Base-by-base conservation (phyloP, 2,329 filamentous ascomycete genomes). In the Furcasterigmium furcatum region DNA sequence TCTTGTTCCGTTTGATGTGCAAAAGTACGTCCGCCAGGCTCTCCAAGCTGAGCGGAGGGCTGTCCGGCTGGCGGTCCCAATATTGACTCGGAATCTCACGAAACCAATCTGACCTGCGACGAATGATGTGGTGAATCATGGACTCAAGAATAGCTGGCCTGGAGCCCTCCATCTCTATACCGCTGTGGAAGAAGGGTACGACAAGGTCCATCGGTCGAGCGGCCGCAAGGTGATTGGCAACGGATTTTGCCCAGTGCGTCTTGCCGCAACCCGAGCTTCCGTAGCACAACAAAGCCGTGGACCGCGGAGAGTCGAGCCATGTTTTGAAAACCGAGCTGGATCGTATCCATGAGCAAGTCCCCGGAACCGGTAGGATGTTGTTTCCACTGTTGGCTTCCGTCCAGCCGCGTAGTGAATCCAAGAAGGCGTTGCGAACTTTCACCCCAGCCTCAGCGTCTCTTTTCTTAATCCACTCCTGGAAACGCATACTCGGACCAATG, bases 321-420 rank as follows among this genome's bases (percentile, higher is more conserved):
- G 38, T 38, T 10, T 46, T 50, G 32, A 56, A 55, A 9, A 39
- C 34, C 1, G 32, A 6, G 12, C 49, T 39, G 2, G 46, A 39
- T 8, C 46, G 46, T 36, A 56, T 53, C 52, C 54, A 57, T 14
- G 47, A 34, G 34, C 56, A 56, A 1, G 54, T 56, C 3, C 49
- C 55, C 2, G 42, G 40, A 9, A 39, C 41, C 2, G 47, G 42
- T 34, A 48, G 5, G 38, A 46, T 29, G 43, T 41, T 21, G 25
- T 49, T 16, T 18, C 45, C 47, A 8, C 43, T 24, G 21, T 50
- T 44, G 1, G 16, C 19, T 14, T 48, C 42, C 39, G 30, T 25
- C 40, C 50, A 52, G 20, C 9, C 35, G 5, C 41, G 41, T 9
- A 50, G 38, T 14, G 19, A 39, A 2, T 20, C 9, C 10, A 47